These are phyloP conservation scores for Carex pumila DNA, from an alignment of 176 grass and related monocot species.

Conservation along the genomic window DNA sequence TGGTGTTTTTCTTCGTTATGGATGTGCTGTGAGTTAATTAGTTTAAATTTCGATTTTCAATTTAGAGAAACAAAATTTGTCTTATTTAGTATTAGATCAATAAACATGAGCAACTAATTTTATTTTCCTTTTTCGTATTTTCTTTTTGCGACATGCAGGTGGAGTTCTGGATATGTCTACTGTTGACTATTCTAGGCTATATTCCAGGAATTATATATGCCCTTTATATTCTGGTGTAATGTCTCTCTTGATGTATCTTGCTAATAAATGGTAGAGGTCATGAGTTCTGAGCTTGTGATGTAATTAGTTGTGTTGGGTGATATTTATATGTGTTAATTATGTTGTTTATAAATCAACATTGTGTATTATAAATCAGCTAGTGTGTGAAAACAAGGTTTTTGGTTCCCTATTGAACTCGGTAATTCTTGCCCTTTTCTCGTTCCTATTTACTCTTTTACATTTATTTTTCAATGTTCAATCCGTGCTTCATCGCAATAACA, in stretches of 20 bases:
- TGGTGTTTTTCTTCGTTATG: constrained; percentile 90
- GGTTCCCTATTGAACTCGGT: not conserved
- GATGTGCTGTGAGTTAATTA: constrained; percentile 49
- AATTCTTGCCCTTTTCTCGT: not conserved
- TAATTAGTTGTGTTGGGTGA: not conserved
- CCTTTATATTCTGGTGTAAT: constrained; percentile 48
- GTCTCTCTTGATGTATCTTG: not conserved
- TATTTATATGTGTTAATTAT: not conserved
- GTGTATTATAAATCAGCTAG: not conserved
- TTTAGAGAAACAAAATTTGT: not conserved
- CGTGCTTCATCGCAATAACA: not conserved
- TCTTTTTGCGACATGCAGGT: constrained; percentile 21
- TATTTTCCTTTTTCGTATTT: too few species aligned
- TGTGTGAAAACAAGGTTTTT: not conserved
- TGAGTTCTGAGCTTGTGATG: not conserved
- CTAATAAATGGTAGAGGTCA: not conserved
- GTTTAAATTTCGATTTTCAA: not conserved
- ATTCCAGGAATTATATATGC: constrained; percentile 77
- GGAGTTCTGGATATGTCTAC: constrained; percentile 66
- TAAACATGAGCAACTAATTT: not conserved
- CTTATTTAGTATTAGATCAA: not conserved
- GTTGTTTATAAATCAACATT: not conserved
- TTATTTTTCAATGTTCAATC: not conserved
- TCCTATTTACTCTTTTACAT: not conserved
- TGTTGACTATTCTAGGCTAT: constrained; percentile 71